A percentile compares a stretch with the other conserved stretches of the same genome.
Evolutionary conservation across 2,329 filamentous ascomycete species (phyloP).

Genomic region (Aspergillus pseudonomiae): DNA sequence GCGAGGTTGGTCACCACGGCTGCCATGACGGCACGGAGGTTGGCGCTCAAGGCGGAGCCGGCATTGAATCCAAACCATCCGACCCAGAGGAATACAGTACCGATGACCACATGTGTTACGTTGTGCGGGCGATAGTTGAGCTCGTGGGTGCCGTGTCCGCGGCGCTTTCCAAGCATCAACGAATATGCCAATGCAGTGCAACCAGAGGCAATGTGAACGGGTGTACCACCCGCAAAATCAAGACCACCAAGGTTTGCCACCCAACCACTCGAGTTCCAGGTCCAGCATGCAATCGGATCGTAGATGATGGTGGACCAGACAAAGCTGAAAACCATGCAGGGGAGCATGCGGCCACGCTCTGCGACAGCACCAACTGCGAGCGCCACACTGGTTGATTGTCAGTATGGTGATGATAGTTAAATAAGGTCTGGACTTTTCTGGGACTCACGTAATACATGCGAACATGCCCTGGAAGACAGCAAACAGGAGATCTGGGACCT

Average conservation of each 20-base stretch:
- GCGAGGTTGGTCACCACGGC: conserved; percentile 83
- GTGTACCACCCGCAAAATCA: conserved; percentile 88
- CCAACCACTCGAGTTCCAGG: conserved; percentile 86
- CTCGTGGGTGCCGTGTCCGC: conserved; percentile 82
- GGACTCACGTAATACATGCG: conserved; percentile 77
- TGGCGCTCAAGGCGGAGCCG: conserved; percentile 78
- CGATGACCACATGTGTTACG: conserved; percentile 87
- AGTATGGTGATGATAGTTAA: conserved; percentile 8
- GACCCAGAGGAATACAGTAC: conserved; percentile 92
- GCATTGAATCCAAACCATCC: conserved; percentile 97
- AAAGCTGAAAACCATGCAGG: conserved; percentile 90
- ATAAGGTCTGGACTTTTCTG: too few species aligned
- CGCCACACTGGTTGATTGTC: conserved; percentile 62
- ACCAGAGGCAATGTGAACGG: conserved; percentile 85
- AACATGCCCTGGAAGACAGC: conserved; percentile 67
- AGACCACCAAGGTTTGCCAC: conserved; percentile 76
- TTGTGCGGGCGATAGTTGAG: conserved; percentile 93
- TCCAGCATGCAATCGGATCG: conserved; percentile 93
- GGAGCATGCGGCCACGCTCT: conserved; percentile 84
- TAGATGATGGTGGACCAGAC: conserved; percentile 89
- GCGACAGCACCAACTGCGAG: conserved; percentile 83
- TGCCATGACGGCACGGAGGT: conserved; percentile 83
- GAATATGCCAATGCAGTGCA: conserved; percentile 85
- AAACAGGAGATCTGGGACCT: conserved; percentile 81
- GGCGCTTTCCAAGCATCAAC: conserved; percentile 84